Percentiles rank a stretch among this genome's conserved stretches.
Evolutionary conservation across 805 yeast genomes (phyloP).

Genomic region (Myxozyma neotropica): DNA sequence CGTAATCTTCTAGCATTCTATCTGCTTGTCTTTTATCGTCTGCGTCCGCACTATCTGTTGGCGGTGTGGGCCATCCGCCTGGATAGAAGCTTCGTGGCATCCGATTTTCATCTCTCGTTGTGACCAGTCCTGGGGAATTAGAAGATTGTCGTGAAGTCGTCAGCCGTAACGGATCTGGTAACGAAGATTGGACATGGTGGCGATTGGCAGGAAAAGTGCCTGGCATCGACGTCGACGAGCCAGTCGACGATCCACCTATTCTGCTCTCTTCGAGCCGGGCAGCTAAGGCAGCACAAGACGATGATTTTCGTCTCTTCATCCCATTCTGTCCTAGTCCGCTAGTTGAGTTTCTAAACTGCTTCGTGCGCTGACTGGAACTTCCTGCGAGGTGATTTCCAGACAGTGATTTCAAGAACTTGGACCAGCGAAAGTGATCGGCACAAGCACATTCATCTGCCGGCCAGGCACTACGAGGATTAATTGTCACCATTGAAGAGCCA

Average conservation of each 20-base stretch:
- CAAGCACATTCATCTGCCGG: background rate
- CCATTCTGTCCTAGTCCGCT: background rate
- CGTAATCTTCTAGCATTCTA: background rate
- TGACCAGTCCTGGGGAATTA: background rate
- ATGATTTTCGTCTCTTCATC: background rate
- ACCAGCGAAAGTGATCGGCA: background rate
- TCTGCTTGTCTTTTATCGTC: background rate
- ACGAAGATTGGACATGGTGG: too few species aligned
- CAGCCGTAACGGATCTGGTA: too few species aligned
- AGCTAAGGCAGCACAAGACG: background rate
- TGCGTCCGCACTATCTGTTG: background rate
- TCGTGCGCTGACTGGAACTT: background rate
- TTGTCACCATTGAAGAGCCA: background rate
- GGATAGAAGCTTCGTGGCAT: background rate
- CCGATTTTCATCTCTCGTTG: background rate
- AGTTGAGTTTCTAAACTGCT: background rate
- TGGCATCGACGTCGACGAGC: background rate
- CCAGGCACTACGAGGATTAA: background rate
- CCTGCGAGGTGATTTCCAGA: background rate
- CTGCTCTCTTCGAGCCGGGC: background rate
- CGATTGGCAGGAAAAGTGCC: background rate
- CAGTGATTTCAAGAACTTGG: background rate
- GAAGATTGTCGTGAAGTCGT: background rate
- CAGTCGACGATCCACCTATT: background rate
- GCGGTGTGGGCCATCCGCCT: constrained; percentile 10